phyloP scores from a whole-genome alignment of 768 basidiomycete species.

The Saitozyma sp. region DNA sequence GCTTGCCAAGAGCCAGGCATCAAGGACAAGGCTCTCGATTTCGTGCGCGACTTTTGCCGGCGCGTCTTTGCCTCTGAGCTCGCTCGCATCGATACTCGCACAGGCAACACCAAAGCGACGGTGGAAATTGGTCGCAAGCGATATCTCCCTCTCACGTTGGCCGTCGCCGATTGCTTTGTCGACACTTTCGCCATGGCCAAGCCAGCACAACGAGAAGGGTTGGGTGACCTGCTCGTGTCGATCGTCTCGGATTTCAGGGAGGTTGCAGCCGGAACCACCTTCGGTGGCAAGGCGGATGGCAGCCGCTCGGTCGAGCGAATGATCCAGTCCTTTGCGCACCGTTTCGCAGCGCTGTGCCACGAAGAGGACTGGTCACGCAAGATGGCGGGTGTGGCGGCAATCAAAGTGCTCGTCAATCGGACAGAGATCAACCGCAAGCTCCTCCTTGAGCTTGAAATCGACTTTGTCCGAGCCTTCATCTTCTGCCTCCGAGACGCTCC shows the following conservation, averaged over 20 bases:
- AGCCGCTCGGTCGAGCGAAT: conserved; percentile 57
- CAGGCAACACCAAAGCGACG: conserved; percentile 25
- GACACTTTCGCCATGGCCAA: conserved; percentile 63
- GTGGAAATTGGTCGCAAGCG: conserved; percentile 39
- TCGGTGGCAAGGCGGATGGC: conserved; percentile 34
- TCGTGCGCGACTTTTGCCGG: conserved; percentile 67
- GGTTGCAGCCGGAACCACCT: conserved; percentile 46
- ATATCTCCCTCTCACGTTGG: conserved; percentile 50
- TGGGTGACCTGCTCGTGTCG: conserved; percentile 62
- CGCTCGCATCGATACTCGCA: conserved; percentile 44
- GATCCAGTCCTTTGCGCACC: conserved; percentile 76
- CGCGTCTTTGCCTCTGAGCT: conserved; percentile 76
- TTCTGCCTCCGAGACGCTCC: conserved; percentile 94
- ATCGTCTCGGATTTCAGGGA: conserved; percentile 69
- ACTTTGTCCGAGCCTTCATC: conserved; percentile 83
- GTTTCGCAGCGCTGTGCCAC: conserved; percentile 81
- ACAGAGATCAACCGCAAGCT: conserved; percentile 72
- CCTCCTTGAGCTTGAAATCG: conserved; percentile 82
- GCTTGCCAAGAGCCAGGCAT: conserved; percentile 26
- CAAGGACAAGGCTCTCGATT: conserved; percentile 65
- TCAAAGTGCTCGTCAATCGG: conserved; percentile 73
- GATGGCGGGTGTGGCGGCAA: conserved; percentile 82
- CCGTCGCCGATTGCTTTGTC: conserved; percentile 71
- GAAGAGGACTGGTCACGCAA: conserved; percentile 89
- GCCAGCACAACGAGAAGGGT: conserved; percentile 53